A percentile compares a stretch with the other conserved stretches of the same genome.
These are phyloP conservation scores for Mycena crocata DNA, from an alignment of 768 basidiomycete genomes.

Conservation along the genomic window DNA sequence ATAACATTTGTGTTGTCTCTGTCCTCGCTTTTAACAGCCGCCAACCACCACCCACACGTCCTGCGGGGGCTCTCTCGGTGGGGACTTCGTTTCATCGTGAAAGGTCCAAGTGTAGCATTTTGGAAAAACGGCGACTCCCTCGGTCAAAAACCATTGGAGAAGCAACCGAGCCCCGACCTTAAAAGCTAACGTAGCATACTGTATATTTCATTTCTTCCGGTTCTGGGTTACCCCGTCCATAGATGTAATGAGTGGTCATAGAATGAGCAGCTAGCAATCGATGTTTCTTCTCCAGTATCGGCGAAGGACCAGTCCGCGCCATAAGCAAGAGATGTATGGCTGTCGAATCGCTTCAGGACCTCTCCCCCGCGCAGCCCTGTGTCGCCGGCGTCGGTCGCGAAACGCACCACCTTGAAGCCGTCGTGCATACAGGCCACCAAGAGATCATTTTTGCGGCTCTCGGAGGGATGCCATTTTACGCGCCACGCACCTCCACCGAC, in stretches of 20 bases:
- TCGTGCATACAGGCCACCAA: slow-evolving; percentile 99
- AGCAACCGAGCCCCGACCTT: slow-evolving; percentile 43
- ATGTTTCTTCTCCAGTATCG: slow-evolving; percentile 49
- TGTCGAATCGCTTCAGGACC: slow-evolving; percentile 72
- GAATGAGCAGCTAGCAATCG: slow-evolving; percentile 93
- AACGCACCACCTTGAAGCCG: slow-evolving; percentile 87
- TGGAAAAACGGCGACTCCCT: slow-evolving; percentile 56
- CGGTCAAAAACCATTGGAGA: slow-evolving; percentile 28
- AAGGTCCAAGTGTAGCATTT: slow-evolving; percentile 66
- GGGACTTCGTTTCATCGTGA: slow-evolving; percentile 74
- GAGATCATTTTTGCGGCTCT: slow-evolving; percentile 74
- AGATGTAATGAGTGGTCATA: slow-evolving; percentile 89
- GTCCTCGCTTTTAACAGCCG: slow-evolving; percentile 72
- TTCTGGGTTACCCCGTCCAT: slow-evolving; percentile 71
- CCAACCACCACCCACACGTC: slow-evolving; percentile 68
- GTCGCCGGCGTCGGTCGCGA: slow-evolving; percentile 43
- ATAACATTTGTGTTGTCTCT: slow-evolving; percentile 71
- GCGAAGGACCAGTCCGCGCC: slow-evolving; percentile 90
- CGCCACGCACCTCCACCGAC: slow-evolving; percentile 97
- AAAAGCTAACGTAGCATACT: slow-evolving; percentile 28
- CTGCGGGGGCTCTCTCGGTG: slow-evolving; percentile 81
- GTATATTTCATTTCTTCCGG: slow-evolving; percentile 14
- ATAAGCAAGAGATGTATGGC: slow-evolving; percentile 88
- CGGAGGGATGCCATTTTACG: slow-evolving; percentile 92
- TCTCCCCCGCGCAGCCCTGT: slow-evolving; percentile 42